A percentile compares a stretch with the other conserved stretches of the same genome.
phyloP scores from a whole-genome alignment of 2,329 filamentous ascomycete genomes.

The Exophiala lecanii-corni region DNA sequence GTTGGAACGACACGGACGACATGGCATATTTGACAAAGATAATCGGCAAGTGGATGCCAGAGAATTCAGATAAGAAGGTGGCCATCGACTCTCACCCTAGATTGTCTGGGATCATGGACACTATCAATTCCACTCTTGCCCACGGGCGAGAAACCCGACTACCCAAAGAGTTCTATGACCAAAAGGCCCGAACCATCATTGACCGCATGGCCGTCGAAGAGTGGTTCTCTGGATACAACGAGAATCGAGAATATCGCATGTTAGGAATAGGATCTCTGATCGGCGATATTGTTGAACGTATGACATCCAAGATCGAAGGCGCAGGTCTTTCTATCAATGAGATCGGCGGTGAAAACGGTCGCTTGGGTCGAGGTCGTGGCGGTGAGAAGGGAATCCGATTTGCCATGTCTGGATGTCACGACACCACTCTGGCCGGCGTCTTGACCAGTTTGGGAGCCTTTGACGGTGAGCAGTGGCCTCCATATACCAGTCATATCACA shows the following conservation, averaged over 20 bases:
- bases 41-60: constrained; percentile 82
- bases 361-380: constrained; percentile 40
- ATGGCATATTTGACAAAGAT: constrained; percentile 77
- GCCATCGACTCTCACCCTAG: constrained; percentile 81
- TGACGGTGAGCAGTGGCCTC: constrained; percentile 72
- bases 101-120: constrained; percentile 89
- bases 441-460: constrained; percentile 77
- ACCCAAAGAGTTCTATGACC: constrained; percentile 82
- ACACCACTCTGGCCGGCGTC: constrained; percentile 81
- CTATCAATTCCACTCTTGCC: constrained; percentile 80
- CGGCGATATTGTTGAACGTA: constrained; percentile 74
- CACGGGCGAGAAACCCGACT: constrained; percentile 76
- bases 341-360: constrained; percentile 36
- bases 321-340: constrained; percentile 53
- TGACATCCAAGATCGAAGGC: constrained; percentile 63
- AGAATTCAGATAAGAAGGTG: constrained; percentile 56
- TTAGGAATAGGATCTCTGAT: constrained; percentile 81
- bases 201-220: constrained; percentile 76
- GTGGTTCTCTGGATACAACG: constrained; percentile 84
- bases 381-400: constrained; percentile 61
- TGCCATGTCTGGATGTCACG: constrained; percentile 80
- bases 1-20: constrained; percentile 72
- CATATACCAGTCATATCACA: constrained; percentile 87
- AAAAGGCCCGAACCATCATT: constrained; percentile 63
- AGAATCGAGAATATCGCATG: constrained; percentile 80